Percentiles rank a stretch among this genome's conserved stretches.
Conservation (phyloP, 1,284 basidiomycete species). For the Sanghuangporus baumii region DNA sequence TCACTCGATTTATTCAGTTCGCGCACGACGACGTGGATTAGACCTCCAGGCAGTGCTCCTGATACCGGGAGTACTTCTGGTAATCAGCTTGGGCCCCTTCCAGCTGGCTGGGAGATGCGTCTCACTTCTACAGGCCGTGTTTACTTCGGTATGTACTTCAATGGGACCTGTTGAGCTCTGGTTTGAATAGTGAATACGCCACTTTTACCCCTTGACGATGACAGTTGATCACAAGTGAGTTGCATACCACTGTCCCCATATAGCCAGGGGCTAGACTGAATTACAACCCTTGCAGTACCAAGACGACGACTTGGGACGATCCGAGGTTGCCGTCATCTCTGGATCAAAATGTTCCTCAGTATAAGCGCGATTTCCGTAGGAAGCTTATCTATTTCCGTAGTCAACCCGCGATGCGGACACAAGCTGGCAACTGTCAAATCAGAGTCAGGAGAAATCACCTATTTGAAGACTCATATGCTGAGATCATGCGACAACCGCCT, state of each 20-base stretch:
- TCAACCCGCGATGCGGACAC: conserved; percentile 85
- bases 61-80: neutral
- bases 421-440: conserved; percentile 91
- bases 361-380: conserved; percentile 94
- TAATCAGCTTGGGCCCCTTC: conserved; percentile 71
- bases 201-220: neutral
- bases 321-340: conserved; percentile 52
- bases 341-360: conserved; percentile 90
- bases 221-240: conserved; percentile 9
- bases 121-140: conserved; percentile 90
- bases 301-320: conserved; percentile 98
- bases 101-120: conserved; percentile 96
- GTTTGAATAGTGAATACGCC: neutral
- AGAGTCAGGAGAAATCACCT: conserved; percentile 92
- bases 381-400: conserved; percentile 97
- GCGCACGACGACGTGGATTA: conserved; percentile 93
- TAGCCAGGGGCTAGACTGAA: neutral
- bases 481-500: conserved; percentile 93
- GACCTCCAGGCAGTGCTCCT: conserved; percentile 65
- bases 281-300: conserved; percentile 82
- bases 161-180: neutral
- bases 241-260: neutral
- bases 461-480: conserved; percentile 93
- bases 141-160: conserved; percentile 61
- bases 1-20: conserved; percentile 40